Percentiles rank a stretch among this genome's conserved stretches.
Evolutionary conservation across 768 basidiomycete genomes (phyloP).

Genomic region (Tremella mesenterica): DNA sequence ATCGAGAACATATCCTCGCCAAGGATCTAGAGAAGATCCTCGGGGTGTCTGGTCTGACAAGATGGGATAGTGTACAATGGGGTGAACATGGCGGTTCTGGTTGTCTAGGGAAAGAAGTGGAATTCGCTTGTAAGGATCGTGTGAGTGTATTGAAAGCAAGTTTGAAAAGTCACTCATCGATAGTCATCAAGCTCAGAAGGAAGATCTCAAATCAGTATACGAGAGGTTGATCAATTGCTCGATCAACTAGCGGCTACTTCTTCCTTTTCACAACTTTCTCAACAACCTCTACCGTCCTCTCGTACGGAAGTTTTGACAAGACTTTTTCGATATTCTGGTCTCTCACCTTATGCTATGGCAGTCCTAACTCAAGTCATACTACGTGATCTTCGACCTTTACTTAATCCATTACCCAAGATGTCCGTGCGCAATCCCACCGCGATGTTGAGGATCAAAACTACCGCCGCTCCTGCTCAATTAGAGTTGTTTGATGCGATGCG

Average conservation of each 20-base stretch:
- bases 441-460: slow-evolving; percentile 55
- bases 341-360: slow-evolving; percentile 58
- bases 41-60: slow-evolving; percentile 64
- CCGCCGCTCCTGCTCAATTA: slow-evolving; percentile 52
- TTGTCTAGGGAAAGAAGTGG: slow-evolving; percentile 64
- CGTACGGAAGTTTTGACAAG: slow-evolving; percentile 48
- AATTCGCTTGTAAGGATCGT: slow-evolving; percentile 48
- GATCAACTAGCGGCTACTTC: slow-evolving; percentile 66
- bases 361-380: slow-evolving; percentile 79
- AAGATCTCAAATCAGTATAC: slow-evolving; percentile 43
- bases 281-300: background rate
- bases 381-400: slow-evolving; percentile 69
- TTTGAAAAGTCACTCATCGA: background rate
- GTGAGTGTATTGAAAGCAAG: slow-evolving; percentile 38
- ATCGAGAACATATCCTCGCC: slow-evolving; percentile 60
- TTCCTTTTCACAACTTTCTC: slow-evolving; percentile 50
- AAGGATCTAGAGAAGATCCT: slow-evolving; percentile 59
- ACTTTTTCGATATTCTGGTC: slow-evolving; percentile 51
- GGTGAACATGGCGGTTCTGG: slow-evolving; percentile 64
- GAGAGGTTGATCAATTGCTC: slow-evolving; percentile 58
- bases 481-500: slow-evolving; percentile 59
- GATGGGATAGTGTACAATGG: slow-evolving; percentile 61
- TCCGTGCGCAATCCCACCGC: slow-evolving; percentile 47
- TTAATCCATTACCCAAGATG: slow-evolving; percentile 56
- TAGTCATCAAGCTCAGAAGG: slow-evolving; percentile 3